Evolutionary conservation across 345 rosid species (phyloP).

Genomic region (Noccaea caerulescens): DNA sequence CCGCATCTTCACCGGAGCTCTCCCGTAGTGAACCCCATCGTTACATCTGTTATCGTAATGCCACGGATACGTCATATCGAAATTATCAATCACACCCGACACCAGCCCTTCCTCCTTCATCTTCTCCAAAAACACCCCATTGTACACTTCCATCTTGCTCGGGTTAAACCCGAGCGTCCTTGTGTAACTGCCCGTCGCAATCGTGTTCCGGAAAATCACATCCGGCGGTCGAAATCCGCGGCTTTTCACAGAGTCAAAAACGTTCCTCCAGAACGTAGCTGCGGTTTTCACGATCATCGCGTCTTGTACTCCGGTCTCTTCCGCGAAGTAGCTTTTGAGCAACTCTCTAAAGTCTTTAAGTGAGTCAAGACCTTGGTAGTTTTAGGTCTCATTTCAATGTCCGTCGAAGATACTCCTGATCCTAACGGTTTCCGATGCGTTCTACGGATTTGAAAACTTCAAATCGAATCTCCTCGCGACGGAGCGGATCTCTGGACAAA

Average conservation of each 20-base stretch:
- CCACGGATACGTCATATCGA: conserved; percentile 92
- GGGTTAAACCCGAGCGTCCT: conserved; percentile 76
- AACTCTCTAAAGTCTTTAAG: conserved; percentile 60
- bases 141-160: conserved; percentile 77
- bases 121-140: conserved; percentile 69
- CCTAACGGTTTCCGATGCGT: conserved; percentile 64
- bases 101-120: conserved; percentile 60
- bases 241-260: conserved; percentile 55
- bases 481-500: conserved; percentile 53
- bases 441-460: conserved; percentile 68
- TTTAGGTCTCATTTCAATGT: conserved; percentile 76
- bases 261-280: conserved; percentile 70
- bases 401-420: conserved; percentile 92
- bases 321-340: conserved; percentile 66
- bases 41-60: conserved; percentile 87
- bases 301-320: conserved; percentile 61
- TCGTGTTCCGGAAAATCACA: conserved; percentile 68
- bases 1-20: conserved; percentile 69
- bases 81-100: conserved; percentile 70
- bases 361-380: conserved; percentile 84
- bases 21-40: conserved; percentile 91
- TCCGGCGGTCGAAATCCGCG: conserved; percentile 64
- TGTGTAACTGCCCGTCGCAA: conserved; percentile 86
- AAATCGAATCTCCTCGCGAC: conserved; percentile 83
- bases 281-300: conserved; percentile 66